Conservation (phyloP, 192 early-diverging fungal species). For the Lunasporangiospora selenospora region DNA sequence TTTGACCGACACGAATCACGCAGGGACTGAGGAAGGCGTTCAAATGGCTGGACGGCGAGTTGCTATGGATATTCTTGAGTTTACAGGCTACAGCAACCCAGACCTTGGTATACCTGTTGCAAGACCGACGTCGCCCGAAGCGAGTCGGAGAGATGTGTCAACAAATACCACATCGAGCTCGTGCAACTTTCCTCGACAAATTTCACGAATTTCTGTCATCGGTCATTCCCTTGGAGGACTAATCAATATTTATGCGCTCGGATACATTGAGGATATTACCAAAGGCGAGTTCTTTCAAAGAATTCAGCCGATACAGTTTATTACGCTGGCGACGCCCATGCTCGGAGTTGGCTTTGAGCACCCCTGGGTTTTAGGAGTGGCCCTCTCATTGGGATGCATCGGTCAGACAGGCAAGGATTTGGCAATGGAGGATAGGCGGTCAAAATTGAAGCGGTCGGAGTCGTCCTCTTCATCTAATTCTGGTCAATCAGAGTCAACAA, state of each 20-base stretch:
- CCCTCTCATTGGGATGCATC: slow-evolving; percentile 39
- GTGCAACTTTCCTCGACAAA: slow-evolving; percentile 21
- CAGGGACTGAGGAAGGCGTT: slow-evolving; percentile 54
- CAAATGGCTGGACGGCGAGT: slow-evolving; percentile 49
- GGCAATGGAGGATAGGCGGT: slow-evolving; percentile 14
- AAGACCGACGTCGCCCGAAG: no score
- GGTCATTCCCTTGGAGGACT: slow-evolving; percentile 61
- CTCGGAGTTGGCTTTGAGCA: slow-evolving; percentile 50
- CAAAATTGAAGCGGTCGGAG: not conserved
- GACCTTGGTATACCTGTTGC: slow-evolving; percentile 24
- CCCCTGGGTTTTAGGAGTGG: slow-evolving; percentile 43
- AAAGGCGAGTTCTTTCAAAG: slow-evolving; percentile 49
- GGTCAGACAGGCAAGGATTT: slow-evolving; percentile 62
- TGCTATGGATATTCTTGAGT: slow-evolving; percentile 48
- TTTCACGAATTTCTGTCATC: slow-evolving; percentile 51
- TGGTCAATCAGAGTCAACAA: not conserved
- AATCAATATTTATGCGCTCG: slow-evolving; percentile 51
- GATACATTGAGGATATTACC: slow-evolving; percentile 52
- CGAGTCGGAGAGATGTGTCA: no score
- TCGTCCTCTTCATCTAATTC: slow-evolving; percentile 1
- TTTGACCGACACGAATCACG: slow-evolving; percentile 53
- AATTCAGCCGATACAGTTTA: slow-evolving; percentile 51
- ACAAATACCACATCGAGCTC: no score
- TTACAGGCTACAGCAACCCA: slow-evolving; percentile 34
- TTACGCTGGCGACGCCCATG: slow-evolving; percentile 54